A percentile compares a stretch with the other conserved stretches of the same genome.
These are phyloP conservation scores for Acacia pycnantha DNA, from an alignment of 331 rosid species.

Conservation along the genomic window DNA sequence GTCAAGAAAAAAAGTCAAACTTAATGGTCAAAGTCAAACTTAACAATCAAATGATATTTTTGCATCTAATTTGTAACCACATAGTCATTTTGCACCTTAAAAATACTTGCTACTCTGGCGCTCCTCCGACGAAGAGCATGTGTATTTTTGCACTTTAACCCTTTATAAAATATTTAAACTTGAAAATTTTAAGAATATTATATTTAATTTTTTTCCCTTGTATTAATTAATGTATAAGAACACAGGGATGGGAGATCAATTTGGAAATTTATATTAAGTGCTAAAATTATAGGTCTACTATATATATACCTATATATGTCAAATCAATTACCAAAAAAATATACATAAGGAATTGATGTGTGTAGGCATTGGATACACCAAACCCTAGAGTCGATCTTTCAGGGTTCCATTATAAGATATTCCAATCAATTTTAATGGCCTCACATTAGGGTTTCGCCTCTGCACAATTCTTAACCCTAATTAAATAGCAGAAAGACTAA, in stretches of 20 bases:
- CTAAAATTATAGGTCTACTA: not conserved
- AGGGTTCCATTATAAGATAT: conserved; percentile 1
- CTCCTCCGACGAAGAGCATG: no score
- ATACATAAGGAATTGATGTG: conserved; percentile 33
- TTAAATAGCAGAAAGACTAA: conserved; percentile 41
- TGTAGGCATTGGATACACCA: conserved; percentile 34
- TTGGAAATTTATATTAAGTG: not conserved
- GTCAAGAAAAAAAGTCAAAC: no score
- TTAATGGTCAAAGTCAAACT: no score
- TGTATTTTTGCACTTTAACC: no score
- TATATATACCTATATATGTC: not conserved
- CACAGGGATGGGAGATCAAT: not conserved
- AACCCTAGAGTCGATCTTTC: conserved; percentile 29
- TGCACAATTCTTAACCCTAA: conserved; percentile 36
- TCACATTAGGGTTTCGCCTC: conserved; percentile 42
- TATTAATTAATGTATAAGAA: not conserved
- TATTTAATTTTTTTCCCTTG: not conserved
- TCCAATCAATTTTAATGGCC: conserved; percentile 34
- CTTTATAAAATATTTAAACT: not conserved
- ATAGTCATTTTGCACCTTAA: no score
- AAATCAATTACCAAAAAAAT: conserved; percentile 28
- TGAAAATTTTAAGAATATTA: not conserved
- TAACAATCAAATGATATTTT: no score
- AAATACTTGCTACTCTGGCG: no score
- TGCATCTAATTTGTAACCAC: no score